Evolutionary conservation across 352 stramenopile genomes (phyloP).

Genomic region (Phytopythium vexans): DNA sequence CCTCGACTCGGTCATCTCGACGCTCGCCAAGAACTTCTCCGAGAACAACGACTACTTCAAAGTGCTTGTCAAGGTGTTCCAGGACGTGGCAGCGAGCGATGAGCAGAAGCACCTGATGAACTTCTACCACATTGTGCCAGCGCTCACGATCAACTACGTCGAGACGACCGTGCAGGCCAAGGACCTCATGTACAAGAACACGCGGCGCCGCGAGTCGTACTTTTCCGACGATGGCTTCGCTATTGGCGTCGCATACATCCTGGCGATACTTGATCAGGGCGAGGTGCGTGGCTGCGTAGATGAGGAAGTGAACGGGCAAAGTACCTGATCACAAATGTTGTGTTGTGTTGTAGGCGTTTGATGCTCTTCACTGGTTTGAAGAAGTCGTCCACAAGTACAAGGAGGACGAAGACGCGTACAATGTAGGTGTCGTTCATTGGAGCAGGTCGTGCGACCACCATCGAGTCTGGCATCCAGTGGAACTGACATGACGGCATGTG

Average conservation of each 20-base stretch:
- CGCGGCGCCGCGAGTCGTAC: conserved; percentile 90
- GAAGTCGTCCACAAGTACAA: conserved; percentile 86
- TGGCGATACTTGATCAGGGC: conserved; percentile 89
- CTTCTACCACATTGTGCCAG: conserved; percentile 90
- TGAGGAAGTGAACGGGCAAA: no score
- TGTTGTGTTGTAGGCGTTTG: conserved; percentile 53
- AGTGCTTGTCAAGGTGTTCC: conserved; percentile 85
- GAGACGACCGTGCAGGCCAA: conserved; percentile 89
- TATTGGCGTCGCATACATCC: conserved; percentile 92
- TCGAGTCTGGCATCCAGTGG: not conserved
- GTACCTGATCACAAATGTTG: not conserved
- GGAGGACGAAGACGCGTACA: conserved; percentile 76
- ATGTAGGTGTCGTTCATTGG: conserved; percentile 19
- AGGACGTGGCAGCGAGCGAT: conserved; percentile 83
- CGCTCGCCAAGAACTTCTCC: conserved; percentile 87
- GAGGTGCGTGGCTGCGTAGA: conserved; percentile 29
- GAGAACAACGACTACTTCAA: conserved; percentile 95
- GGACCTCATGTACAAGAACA: conserved; percentile 96
- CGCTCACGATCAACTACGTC: conserved; percentile 89
- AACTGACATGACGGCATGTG: no score
- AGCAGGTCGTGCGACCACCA: not conserved
- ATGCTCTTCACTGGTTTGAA: conserved; percentile 91
- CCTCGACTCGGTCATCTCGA: conserved; percentile 84
- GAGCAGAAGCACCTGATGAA: conserved; percentile 91
- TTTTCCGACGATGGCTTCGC: conserved; percentile 96